Evolutionary conservation across 2,329 filamentous ascomycete genomes (phyloP), one percentile per base, ranked within the genome.

Genomic region (Arthrobotrys sinensis): DNA sequence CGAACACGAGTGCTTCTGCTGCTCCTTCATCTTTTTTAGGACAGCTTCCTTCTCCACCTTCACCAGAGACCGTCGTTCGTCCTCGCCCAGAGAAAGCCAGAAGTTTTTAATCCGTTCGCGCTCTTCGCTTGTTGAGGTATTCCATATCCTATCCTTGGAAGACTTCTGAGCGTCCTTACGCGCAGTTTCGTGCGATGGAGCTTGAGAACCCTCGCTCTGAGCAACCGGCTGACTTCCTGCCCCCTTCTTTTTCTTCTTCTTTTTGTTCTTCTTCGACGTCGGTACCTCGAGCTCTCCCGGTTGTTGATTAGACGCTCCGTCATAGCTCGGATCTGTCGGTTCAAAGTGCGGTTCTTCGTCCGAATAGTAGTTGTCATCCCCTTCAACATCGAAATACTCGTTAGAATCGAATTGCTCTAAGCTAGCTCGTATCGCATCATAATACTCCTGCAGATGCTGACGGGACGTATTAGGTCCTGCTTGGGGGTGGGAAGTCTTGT

Each of bases 11-110:
- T 98, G 94, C 85, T 98, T 98, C 85, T 99, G 96, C 85, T 99
- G 96, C 85, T 99, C 96, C 87, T 99, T 99, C 96, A 99, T 99
- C 87, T 99, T 99, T 83, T 93, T 94, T 71, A 99, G 86, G 0
- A 99, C 96, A 6, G 96, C 95, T 85, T 99, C 95, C 86, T 99
- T 99, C 85, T 99, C 96, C 34, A 99, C 95, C 85, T 97, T 97
- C 83, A 99, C 94, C 55, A 99, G 87, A 14, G 93, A 96, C 84
- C 97, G 96, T 82, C 96, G 92, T 84, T 98, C 94, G 43, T 97
- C 93, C 84, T 99, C 96, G 81, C 93, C 93, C 50, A 99, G 86
- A 14, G 94, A 94, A 66, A 99, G 89, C 96, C 96, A 99, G 85
- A 98, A 99, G 81, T 97, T 93, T 85, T 97, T 97, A 83, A 99